Conservation (phyloP, 495 filamentous ascomycete species). For the Paragyromitra xinjiangensis region DNA sequence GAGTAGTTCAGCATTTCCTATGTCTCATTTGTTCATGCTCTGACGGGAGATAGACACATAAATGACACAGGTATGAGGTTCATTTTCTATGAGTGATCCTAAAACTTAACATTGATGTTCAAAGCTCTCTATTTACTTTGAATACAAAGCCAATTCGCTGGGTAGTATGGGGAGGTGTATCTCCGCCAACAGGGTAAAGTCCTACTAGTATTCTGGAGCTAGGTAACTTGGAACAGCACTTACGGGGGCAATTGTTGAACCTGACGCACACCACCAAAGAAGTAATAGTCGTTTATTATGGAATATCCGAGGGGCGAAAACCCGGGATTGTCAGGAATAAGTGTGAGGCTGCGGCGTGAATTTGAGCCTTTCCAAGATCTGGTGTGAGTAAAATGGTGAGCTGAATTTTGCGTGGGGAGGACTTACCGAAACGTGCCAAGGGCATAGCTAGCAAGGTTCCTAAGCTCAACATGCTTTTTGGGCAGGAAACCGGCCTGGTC, state of each 20-base stretch:
- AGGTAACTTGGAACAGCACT: neutral
- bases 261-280: neutral
- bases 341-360: neutral
- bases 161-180: conserved; percentile 7
- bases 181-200: conserved; percentile 22
- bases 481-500: conserved; percentile 14
- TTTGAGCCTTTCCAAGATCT: conserved; percentile 28
- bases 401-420: conserved; percentile 12
- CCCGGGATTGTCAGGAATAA: conserved; percentile 12
- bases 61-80: neutral
- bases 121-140: conserved; percentile 7
- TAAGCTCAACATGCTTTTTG: conserved; percentile 2
- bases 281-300: conserved; percentile 5
- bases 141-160: conserved; percentile 17
- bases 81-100: neutral
- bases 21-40: conserved; percentile 15
- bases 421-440: conserved; percentile 32
- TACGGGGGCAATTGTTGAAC: neutral
- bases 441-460: neutral
- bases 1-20: conserved; percentile 12
- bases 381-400: conserved; percentile 7
- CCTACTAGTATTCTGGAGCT: conserved; percentile 13
- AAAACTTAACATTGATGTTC: neutral
- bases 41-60: neutral
- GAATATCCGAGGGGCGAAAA: conserved; percentile 8